Conservation (phyloP, 805 yeast species). For the Yarrowia deformans region DNA sequence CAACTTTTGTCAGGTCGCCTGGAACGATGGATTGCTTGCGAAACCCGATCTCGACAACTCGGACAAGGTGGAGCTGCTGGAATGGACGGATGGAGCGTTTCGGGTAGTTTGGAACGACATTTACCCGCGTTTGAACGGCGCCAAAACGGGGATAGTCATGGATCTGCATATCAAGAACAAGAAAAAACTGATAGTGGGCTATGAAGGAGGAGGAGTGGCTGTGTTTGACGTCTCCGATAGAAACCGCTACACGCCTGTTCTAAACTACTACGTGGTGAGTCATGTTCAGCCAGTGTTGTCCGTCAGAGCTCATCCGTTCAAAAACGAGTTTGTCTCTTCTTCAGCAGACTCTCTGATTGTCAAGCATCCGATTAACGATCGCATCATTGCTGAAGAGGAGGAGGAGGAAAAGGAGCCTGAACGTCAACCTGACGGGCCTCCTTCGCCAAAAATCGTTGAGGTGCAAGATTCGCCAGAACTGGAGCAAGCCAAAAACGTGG, state of each 20-base stretch:
- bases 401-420: background rate
- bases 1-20: constrained; percentile 72
- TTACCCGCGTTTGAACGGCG: constrained; percentile 4
- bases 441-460: constrained; percentile 46
- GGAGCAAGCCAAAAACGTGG: constrained; percentile 44
- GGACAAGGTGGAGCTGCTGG: constrained; percentile 62
- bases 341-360: constrained; percentile 50
- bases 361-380: constrained; percentile 45
- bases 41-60: constrained; percentile 73
- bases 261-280: constrained; percentile 37
- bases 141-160: constrained; percentile 73
- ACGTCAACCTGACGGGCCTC: background rate
- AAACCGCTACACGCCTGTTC: constrained; percentile 41
- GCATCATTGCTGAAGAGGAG: constrained; percentile 17
- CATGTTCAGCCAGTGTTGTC: constrained; percentile 51
- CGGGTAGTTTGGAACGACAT: constrained; percentile 22
- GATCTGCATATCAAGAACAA: constrained; percentile 54
- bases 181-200: constrained; percentile 59
- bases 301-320: constrained; percentile 43
- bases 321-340: constrained; percentile 46
- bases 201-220: constrained; percentile 72
- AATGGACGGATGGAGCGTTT: constrained; percentile 50
- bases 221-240: constrained; percentile 46
- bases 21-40: constrained; percentile 53
- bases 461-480: constrained; percentile 45